A percentile compares a stretch with the other conserved stretches of the same genome.
Evolutionary conservation across 192 early-diverging fungal species (phyloP).

Genomic region (Coemansia sp.): DNA sequence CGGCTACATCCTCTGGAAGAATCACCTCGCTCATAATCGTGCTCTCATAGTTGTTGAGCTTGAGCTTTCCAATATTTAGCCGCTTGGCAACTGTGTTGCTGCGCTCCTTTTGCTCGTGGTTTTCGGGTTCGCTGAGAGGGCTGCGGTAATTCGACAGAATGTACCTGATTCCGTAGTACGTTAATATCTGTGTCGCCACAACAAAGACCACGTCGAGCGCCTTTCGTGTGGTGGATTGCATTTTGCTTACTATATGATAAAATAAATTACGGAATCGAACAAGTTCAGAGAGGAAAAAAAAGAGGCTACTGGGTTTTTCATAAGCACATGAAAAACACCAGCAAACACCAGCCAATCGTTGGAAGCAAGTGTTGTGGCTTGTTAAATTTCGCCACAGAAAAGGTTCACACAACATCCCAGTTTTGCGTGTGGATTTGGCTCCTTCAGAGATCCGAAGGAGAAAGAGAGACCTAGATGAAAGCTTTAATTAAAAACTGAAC

Average conservation of each 20-base stretch:
- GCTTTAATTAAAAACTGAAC: too few species aligned
- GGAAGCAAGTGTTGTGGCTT: neutral
- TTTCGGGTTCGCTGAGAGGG: slow-evolving; percentile 60
- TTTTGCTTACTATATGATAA: slow-evolving; percentile 7
- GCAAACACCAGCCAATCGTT: neutral
- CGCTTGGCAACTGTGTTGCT: slow-evolving; percentile 40
- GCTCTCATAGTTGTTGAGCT: slow-evolving; percentile 90
- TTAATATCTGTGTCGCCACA: slow-evolving; percentile 84
- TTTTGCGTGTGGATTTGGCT: too few species aligned
- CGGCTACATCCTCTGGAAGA: slow-evolving; percentile 85
- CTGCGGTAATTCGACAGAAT: slow-evolving; percentile 76
- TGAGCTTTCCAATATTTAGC: slow-evolving; percentile 52
- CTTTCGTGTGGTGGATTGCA: slow-evolving; percentile 56
- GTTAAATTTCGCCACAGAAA: too few species aligned
- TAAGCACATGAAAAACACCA: neutral
- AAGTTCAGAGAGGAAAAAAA: neutral
- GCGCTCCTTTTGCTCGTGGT: slow-evolving; percentile 77
- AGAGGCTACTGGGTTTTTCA: neutral
- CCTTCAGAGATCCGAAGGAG: too few species aligned
- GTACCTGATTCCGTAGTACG: slow-evolving; percentile 86
- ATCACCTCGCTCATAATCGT: slow-evolving; percentile 94
- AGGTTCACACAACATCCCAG: too few species aligned
- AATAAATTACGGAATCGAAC: slow-evolving; percentile 4
- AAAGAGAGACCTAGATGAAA: neutral
- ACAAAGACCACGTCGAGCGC: slow-evolving; percentile 59